Evolutionary conservation across 768 basidiomycete species (phyloP), one percentile per base, ranked within the genome.

Genomic region (Hericium alpestre): DNA sequence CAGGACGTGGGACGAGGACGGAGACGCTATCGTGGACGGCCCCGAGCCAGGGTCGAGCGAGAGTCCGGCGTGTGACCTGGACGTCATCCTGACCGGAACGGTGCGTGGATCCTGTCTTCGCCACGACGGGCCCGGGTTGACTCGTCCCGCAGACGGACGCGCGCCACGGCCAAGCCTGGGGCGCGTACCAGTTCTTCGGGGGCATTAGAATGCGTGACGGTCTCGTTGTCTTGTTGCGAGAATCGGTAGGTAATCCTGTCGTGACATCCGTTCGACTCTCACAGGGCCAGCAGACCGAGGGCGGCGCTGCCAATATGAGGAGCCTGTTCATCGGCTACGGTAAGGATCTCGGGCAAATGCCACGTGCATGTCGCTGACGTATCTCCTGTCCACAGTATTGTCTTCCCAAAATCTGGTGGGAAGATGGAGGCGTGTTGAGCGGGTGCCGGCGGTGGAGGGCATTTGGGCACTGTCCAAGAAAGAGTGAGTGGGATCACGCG

Each of bases 351-450:
- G 12, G 1, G 32, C 6, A 25, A n/a, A 15, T 43, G 38, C 60
- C 23, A 58, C 51, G 49, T 4, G 38, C 32, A 23, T 43, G 12
- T 11, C 43, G 38, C 43, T 37, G 16, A 37, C 13, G 23, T 8
- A 12, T 47, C 38, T 13, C 20, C 7, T 23, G 12, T 48, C 10
- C n/a, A 39, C 27, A 63, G 62, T 63, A 10, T 38, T 61, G 16
- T 61, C 62, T n/a, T 58, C 57, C n/a, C 60, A 61, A 18, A 54
- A 63, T 50, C 27, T 63, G 18, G 60, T 61, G 38, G 62, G 62
- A 16, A 52, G 48, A 52, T 61, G 60, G 55, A 56, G 43, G 43
- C 43, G 43, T 20, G 43, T 46, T 20, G 43, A 46, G 43, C 43
- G 20, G 41, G 56, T 54, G n/a, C 56, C 46, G 25, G 51, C 27